A percentile compares a stretch with the other conserved stretches of the same genome.
Evolutionary conservation across 1,284 basidiomycete genomes (phyloP).

Genomic region (Cronartium quercuum): DNA sequence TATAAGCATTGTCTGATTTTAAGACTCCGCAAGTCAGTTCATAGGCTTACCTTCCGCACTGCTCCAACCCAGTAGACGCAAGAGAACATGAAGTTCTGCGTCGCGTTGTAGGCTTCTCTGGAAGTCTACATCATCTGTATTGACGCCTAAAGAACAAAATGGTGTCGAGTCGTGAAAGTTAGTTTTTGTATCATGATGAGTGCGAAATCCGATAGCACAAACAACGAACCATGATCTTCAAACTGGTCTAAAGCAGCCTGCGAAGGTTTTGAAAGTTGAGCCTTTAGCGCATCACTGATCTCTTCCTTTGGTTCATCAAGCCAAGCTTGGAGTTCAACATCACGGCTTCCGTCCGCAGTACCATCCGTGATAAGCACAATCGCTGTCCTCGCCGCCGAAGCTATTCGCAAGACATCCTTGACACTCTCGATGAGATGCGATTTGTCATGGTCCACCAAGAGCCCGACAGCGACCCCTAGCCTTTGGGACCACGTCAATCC

Average conservation of each 20-base stretch:
- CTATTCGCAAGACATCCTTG: conserved; percentile 57
- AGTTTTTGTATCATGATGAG: neutral
- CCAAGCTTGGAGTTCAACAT: conserved; percentile 53
- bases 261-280: conserved; percentile 56
- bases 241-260: conserved; percentile 66
- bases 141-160: conserved; percentile 6
- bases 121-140: conserved; percentile 67
- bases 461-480: conserved; percentile 72
- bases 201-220: neutral
- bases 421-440: conserved; percentile 67
- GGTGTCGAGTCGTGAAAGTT: conserved; percentile 11
- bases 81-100: conserved; percentile 70
- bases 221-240: conserved; percentile 63
- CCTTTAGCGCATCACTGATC: conserved; percentile 43
- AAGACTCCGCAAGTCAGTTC: neutral
- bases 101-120: conserved; percentile 70
- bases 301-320: conserved; percentile 52
- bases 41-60: conserved; percentile 52
- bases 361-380: conserved; percentile 67
- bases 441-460: conserved; percentile 63
- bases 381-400: conserved; percentile 53
- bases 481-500: conserved; percentile 84
- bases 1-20: neutral
- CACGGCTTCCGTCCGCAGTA: conserved; percentile 46
- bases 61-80: conserved; percentile 52